Evolutionary conservation across 2,329 filamentous ascomycete species (phyloP).

Genomic region (Metarhizium anisopliae): DNA sequence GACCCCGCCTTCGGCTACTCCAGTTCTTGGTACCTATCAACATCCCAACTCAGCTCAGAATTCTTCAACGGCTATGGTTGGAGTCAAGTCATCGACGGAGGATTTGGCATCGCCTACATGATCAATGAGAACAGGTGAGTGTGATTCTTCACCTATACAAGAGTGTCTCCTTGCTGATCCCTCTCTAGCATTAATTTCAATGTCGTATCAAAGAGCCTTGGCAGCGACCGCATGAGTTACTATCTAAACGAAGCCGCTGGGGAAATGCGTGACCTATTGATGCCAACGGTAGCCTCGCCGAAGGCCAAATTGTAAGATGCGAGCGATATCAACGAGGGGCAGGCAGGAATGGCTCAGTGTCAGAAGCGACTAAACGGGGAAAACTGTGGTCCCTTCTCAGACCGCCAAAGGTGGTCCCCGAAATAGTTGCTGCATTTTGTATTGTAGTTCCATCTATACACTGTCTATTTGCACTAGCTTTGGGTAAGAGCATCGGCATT

Average conservation of each 20-base stretch:
- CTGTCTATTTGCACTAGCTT: neutral
- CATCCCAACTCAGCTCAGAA: conserved; percentile 84
- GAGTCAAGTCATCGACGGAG: conserved; percentile 93
- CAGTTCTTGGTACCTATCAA: conserved; percentile 80
- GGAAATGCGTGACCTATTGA: conserved; percentile 79
- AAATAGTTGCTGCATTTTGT: neutral
- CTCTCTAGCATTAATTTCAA: conserved; percentile 82
- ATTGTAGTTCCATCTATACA: neutral
- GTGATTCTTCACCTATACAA: neutral
- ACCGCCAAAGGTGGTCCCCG: neutral
- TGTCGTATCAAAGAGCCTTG: conserved; percentile 86
- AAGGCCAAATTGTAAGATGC: conserved; percentile 74
- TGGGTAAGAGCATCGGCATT: neutral
- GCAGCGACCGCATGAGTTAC: conserved; percentile 88
- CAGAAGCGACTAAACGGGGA: neutral
- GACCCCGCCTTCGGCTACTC: conserved; percentile 83
- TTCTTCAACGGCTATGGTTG: conserved; percentile 99
- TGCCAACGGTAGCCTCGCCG: conserved; percentile 66
- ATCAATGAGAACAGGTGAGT: conserved; percentile 90
- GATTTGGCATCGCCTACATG: conserved; percentile 98
- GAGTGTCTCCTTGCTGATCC: conserved; percentile 3
- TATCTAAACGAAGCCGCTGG: conserved; percentile 89
- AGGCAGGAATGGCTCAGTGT: neutral
- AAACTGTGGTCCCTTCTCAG: neutral
- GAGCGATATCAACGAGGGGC: neutral